Base-by-base conservation (phyloP, 2,329 filamentous ascomycete species). In the Paraphaeosphaeria minitans region DNA sequence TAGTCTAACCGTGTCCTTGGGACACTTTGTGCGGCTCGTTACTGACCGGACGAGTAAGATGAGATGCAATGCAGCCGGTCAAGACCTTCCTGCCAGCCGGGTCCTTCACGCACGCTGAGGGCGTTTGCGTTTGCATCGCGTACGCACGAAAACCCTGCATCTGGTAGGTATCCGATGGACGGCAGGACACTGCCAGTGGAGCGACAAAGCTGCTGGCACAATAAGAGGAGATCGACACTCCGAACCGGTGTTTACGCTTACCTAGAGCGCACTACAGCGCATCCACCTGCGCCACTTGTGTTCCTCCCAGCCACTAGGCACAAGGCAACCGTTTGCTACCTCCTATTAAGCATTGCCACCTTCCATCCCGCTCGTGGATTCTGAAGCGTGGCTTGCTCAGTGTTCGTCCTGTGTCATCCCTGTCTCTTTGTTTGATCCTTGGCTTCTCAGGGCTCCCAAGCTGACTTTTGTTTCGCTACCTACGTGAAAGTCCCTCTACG, bases 241-340 rank as follows among this genome's bases (percentile, higher is more conserved):
- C 41, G 51, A 59, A 59, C 53, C 39, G 53, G 53, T 56, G 53
- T 56, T 59, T 21, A 37, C 57, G 47, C 48, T n/a, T n/a, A n/a
- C n/a, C n/a, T 56, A 59, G 27, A 31, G 29, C 29, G 29, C 29
- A 31, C 8, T 3, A 6, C 6, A 6, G 29, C 22, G 22, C 33
- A 14, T 19, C 19, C 35, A 21, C 43, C 22, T 42, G 39, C 37
- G 41, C 39, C 22, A 35, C 49, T 49, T n/a, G 37, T n/a, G 35
- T 37, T 55, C 29, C 52, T 46, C 35, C 56, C 37, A 24, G 13
- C 53, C 14, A 39, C 29, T 31, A 39, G 37, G 46, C n/a, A 52
- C 41, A 22, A 35, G 45, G 41, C 31, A 52, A 19, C 21, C 19
- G 45, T 49, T 31, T 39, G 39, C 12, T 45, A 50, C 37, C 27